These are phyloP conservation scores for Solanum hybrid DNA, from an alignment of 305 asterid genomes.

Conservation along the genomic window DNA sequence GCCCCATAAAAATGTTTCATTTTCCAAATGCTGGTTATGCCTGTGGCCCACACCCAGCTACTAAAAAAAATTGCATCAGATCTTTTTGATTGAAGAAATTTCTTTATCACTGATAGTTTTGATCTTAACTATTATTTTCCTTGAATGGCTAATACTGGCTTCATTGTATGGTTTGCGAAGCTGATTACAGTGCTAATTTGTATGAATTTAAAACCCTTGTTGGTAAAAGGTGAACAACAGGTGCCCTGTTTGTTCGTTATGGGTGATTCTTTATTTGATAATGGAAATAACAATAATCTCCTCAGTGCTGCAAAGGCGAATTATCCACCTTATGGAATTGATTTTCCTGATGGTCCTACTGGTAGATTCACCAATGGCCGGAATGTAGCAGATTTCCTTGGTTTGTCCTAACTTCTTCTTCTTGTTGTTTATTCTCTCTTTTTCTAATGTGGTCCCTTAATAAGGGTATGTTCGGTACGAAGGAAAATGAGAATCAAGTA, in stretches of 20 bases:
- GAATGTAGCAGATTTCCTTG: conserved; percentile 1
- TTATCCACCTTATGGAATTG: conserved; percentile 18
- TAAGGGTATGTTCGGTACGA: background rate
- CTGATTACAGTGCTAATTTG: background rate
- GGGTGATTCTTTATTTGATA: conserved; percentile 19
- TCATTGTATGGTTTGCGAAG: background rate
- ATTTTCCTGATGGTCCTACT: conserved; percentile 10
- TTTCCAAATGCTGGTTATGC: background rate
- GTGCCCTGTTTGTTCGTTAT: conserved; percentile 18
- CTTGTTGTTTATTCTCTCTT: background rate
- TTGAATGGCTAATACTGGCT: background rate
- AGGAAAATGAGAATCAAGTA: too few species aligned
- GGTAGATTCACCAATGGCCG: conserved; percentile 21
- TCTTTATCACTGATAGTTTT: background rate
- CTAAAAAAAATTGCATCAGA: background rate
- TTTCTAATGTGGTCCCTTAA: background rate
- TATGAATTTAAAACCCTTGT: background rate
- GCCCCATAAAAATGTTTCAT: too few species aligned
- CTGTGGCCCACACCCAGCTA: background rate
- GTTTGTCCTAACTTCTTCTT: background rate
- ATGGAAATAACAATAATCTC: conserved; percentile 22
- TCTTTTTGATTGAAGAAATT: background rate
- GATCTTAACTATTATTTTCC: background rate
- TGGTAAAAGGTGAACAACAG: background rate
- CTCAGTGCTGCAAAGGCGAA: background rate